Evolutionary conservation across 768 basidiomycete genomes (phyloP), one percentile per base, ranked within the genome.

Genomic region (Podaxis sp.): DNA sequence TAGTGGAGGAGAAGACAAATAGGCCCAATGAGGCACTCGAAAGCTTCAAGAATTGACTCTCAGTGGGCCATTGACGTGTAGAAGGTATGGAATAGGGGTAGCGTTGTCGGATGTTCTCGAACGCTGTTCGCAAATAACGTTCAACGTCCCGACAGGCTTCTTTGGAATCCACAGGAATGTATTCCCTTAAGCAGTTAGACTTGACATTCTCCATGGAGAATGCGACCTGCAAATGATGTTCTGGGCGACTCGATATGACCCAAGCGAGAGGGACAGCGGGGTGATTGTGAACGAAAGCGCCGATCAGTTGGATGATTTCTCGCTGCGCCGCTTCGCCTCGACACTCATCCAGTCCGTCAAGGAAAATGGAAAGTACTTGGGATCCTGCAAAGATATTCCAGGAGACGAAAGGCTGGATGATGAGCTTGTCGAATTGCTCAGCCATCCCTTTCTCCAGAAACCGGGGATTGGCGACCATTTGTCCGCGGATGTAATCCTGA

Each of bases 341-440:
- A 22, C 53, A 54, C 36, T 54, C 53, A 11, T 54, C 36, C 4
- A 54, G 17, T 3, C 53, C 53, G 33, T 54, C 53, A 6, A 54
- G 5, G 7, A 54, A 36, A 7, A 49, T 20, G 24, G 22, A 20
- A 36, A 49, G n/a, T 11, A 11, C 12, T 11, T 8, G 20, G 12
- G 28, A 28, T 28, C n/a, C 20, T 7, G 22, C 8, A 41, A 41
- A 12, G 12, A 17, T 20, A 22, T 49, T 12, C 2, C 12, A 10
- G 6, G 20, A 12, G 48, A 22, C n/a, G n/a, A 49, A 62, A 8
- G 70, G 70, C 13, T 65, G 56, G 13, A 68, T 56, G n/a, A 75
- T 64, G 20, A 74, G 63, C 5, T 56, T 55, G n/a, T 50, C n/a
- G 28, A 75, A 59, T 54, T 75, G 74, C 30, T 65, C 50, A 7